Conservation (phyloP, 805 yeast species). For the Tetrapisispora fleetii region DNA sequence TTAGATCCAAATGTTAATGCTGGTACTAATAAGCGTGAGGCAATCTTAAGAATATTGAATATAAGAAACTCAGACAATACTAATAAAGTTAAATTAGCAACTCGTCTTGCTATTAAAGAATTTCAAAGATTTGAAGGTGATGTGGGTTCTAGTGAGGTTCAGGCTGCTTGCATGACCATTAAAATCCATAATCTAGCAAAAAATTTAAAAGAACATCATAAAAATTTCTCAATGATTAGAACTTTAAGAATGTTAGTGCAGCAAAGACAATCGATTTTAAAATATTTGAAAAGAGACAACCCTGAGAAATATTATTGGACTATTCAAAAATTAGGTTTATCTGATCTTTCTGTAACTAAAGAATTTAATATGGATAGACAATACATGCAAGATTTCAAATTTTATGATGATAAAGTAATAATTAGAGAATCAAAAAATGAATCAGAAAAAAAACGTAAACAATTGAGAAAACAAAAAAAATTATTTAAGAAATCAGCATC, state of each 20-base stretch:
- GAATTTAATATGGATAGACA: slow-evolving; percentile 76
- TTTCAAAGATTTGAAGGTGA: slow-evolving; percentile 81
- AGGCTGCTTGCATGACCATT: slow-evolving; percentile 83
- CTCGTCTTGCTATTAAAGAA: slow-evolving; percentile 61
- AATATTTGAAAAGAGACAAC: slow-evolving; percentile 70
- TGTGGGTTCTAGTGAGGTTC: slow-evolving; percentile 92
- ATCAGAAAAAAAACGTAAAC: slow-evolving; percentile 37
- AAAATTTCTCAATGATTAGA: slow-evolving; percentile 65
- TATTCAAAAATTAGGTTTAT: slow-evolving; percentile 76
- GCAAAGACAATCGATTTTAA: slow-evolving; percentile 72
- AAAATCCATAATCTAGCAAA: slow-evolving; percentile 67
- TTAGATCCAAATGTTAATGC: slow-evolving; percentile 23
- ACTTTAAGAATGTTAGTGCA: slow-evolving; percentile 75
- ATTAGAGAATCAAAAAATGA: slow-evolving; percentile 47
- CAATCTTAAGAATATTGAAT: slow-evolving; percentile 59
- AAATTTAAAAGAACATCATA: slow-evolving; percentile 59
- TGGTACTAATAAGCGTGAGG: slow-evolving; percentile 54
- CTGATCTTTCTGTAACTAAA: slow-evolving; percentile 63
- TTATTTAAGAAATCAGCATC: slow-evolving; percentile 8
- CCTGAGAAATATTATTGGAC: slow-evolving; percentile 81
- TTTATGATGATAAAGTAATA: slow-evolving; percentile 61
- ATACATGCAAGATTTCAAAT: slow-evolving; percentile 67
- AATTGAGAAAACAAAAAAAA: slow-evolving; percentile 37
- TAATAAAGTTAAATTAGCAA: slow-evolving; percentile 50
- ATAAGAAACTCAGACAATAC: slow-evolving; percentile 57